These are phyloP conservation scores for Rhynchospora breviuscula DNA, from an alignment of 176 grass and related monocot species.

Conservation along the genomic window DNA sequence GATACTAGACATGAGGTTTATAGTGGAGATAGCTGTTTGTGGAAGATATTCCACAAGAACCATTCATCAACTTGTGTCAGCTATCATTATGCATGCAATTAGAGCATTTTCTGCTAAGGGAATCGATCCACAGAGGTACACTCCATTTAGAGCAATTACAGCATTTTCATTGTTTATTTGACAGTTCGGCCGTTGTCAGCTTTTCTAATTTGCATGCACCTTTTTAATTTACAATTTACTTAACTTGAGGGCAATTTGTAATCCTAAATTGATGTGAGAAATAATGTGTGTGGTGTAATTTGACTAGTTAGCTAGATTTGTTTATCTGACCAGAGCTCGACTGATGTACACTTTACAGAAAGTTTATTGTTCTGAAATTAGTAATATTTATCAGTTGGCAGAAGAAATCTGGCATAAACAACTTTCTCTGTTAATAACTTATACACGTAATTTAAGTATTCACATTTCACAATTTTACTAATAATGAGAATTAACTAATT, in stretches of 20 bases:
- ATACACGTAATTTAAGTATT: background rate
- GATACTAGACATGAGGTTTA: slow-evolving; percentile 97
- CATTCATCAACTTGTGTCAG: slow-evolving; percentile 78
- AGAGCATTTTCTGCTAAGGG: slow-evolving; percentile 70
- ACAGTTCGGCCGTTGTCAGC: background rate
- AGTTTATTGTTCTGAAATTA: background rate
- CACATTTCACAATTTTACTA: slow-evolving; percentile 7
- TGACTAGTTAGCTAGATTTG: background rate
- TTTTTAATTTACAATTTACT: background rate
- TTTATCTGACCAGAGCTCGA: slow-evolving; percentile 4
- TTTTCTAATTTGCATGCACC: background rate
- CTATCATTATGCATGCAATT: slow-evolving; percentile 70
- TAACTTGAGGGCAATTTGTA: background rate
- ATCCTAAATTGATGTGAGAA: background rate
- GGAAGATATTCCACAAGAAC: slow-evolving; percentile 85
- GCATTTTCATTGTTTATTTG: slow-evolving; percentile 48
- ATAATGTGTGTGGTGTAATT: background rate
- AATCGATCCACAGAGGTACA: slow-evolving; percentile 83
- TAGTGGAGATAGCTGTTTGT: slow-evolving; percentile 86
- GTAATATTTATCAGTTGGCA: background rate
- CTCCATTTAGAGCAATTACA: slow-evolving; percentile 32
- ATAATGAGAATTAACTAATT: background rate
- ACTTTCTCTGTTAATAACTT: background rate
- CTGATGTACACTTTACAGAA: background rate
- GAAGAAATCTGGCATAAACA: background rate